Evolutionary conservation across 2,329 filamentous ascomycete species (phyloP).

Genomic region (Epichloe typhina): DNA sequence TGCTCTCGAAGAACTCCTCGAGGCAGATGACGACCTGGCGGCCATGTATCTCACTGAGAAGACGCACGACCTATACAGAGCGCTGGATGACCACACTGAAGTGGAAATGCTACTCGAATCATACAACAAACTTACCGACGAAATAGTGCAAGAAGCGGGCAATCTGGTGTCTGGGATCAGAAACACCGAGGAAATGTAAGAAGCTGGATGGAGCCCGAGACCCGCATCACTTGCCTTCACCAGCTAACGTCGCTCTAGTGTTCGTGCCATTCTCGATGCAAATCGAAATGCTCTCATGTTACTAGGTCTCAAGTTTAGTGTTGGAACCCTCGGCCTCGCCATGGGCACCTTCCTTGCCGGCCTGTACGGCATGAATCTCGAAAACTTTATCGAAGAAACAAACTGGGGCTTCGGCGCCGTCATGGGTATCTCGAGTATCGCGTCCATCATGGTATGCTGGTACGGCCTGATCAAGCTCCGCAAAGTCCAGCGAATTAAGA

Average conservation of each 20-base stretch:
- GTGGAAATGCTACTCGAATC: slow-evolving; percentile 95
- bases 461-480: slow-evolving; percentile 77
- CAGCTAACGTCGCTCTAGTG: slow-evolving; percentile 35
- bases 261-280: slow-evolving; percentile 92
- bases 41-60: slow-evolving; percentile 95
- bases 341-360: slow-evolving; percentile 91
- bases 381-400: slow-evolving; percentile 95
- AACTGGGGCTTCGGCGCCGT: slow-evolving; percentile 73
- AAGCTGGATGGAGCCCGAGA: background rate
- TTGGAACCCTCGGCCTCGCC: slow-evolving; percentile 86
- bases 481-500: slow-evolving; percentile 76
- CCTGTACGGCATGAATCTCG: slow-evolving; percentile 99
- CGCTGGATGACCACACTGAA: slow-evolving; percentile 83
- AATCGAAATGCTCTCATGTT: slow-evolving; percentile 98
- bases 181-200: slow-evolving; percentile 96
- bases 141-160: slow-evolving; percentile 90
- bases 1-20: slow-evolving; percentile 86
- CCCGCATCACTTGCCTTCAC: too few species aligned
- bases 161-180: slow-evolving; percentile 90
- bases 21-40: slow-evolving; percentile 89
- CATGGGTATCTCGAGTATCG: slow-evolving; percentile 53
- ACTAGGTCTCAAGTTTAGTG: slow-evolving; percentile 89
- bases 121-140: slow-evolving; percentile 94
- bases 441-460: slow-evolving; percentile 65
- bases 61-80: slow-evolving; percentile 54